These are phyloP conservation scores for Thamnidium elegans DNA, from an alignment of 192 early-diverging fungal species.

Conservation along the genomic window DNA sequence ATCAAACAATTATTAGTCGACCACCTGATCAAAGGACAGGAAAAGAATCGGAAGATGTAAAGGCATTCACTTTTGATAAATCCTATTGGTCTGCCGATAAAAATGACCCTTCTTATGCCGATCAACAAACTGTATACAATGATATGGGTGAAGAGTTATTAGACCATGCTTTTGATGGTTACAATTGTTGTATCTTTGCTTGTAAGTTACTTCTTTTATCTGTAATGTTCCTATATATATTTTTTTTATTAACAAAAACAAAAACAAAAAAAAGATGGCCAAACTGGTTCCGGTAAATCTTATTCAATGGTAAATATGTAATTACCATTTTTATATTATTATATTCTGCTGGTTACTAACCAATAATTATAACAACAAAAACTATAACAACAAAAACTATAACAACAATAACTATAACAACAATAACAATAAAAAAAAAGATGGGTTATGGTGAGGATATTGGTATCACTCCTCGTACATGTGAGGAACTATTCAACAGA, in stretches of 20 bases:
- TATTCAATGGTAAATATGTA: slow-evolving; percentile 55
- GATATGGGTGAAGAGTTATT: slow-evolving; percentile 76
- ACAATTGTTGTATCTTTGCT: slow-evolving; percentile 93
- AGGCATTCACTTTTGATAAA: slow-evolving; percentile 82
- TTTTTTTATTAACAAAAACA: not conserved
- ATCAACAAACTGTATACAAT: slow-evolving; percentile 72
- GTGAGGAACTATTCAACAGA: slow-evolving; percentile 72
- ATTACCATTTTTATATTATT: not conserved
- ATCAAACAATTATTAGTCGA: slow-evolving; percentile 64
- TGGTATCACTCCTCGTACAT: slow-evolving; percentile 87
- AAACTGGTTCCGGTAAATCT: slow-evolving; percentile 78
- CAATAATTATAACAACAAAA: no score
- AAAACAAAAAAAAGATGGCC: slow-evolving; percentile 60
- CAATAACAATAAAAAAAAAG: slow-evolving; percentile 21
- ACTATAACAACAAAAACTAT: no score
- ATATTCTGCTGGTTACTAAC: not conserved
- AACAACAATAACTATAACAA: no score
- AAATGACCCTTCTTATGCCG: slow-evolving; percentile 58
- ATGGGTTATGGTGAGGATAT: slow-evolving; percentile 73
- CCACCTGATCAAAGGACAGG: slow-evolving; percentile 41
- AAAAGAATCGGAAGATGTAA: slow-evolving; percentile 43
- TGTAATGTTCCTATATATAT: not conserved
- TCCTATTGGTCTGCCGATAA: slow-evolving; percentile 86
- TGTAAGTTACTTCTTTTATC: slow-evolving; percentile 48
- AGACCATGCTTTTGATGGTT: slow-evolving; percentile 85